Base-by-base conservation (phyloP, 2,329 filamentous ascomycete species). In the Fusarium xyrophilum region DNA sequence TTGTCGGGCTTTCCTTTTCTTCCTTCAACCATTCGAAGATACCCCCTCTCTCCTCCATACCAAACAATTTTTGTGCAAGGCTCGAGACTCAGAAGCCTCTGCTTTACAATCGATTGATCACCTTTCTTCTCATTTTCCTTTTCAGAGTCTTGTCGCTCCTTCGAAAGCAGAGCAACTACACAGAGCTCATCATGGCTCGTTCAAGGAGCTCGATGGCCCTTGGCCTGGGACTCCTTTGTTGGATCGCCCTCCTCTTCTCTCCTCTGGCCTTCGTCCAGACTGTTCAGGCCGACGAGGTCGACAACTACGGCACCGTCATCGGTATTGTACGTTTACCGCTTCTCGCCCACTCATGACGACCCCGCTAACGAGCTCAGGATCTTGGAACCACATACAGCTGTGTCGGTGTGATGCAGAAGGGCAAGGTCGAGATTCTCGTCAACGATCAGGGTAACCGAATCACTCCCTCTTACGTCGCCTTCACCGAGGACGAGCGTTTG, bases 371-470 rank as follows among this genome's bases (percentile, higher is more conserved):
- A 35, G 28, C 42, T 32, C 67, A 87, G 85, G 85, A 97, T 90
- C 82, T 97, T 79, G 93, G 93, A 83, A 97, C 93, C 54, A 97
- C 93, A 71, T 89, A 89, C 83, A 91, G 88, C 76, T 97, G 93
- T 83, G 93, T 97, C 76, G 93, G 92, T 91, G 93, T 97, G 80
- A 97, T 97, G 93, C 91, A 94, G 80, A 92, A 93, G 80, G 93
- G 93, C 80, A 96, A 95, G 83, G 93, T 97, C 74, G 93, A 97
- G 79, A 97, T 97, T 84, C 87, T 97, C 75, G 92, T 93, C 83
- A 97, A 97, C 86, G 93, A 97, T 83, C 93, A 97, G 86, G 93
- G 93, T 86, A 93, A 97, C 89, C 92, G 93, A 85, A 97, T 97
- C 75, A 97, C 93, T 75, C 93, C 93, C 58, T 97, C 93, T 70